Conservation (phyloP, 345 rosid species). For the Ceriops tagal region DNA sequence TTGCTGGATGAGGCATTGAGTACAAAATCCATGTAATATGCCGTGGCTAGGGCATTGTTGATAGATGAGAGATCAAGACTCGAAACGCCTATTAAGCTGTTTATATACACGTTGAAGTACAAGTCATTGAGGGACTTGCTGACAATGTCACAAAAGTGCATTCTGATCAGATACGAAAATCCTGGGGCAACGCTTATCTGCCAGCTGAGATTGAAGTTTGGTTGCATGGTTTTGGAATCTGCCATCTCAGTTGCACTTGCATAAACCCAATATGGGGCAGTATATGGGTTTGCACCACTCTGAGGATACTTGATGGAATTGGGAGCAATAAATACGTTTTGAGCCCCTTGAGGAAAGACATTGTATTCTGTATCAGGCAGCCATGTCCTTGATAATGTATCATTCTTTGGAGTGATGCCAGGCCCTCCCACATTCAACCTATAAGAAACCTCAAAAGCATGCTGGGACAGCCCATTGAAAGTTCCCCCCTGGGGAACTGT, state of each 20-base stretch:
- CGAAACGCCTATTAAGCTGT: conserved; percentile 37
- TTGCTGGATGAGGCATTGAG: conserved; percentile 42
- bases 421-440: conserved; percentile 78
- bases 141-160: conserved; percentile 81
- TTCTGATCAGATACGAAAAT: conserved; percentile 56
- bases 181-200: conserved; percentile 47
- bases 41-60: conserved; percentile 43
- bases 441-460: conserved; percentile 49
- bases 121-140: conserved; percentile 62
- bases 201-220: conserved; percentile 85
- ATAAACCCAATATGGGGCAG: conserved; percentile 62
- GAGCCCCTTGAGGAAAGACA: conserved; percentile 53
- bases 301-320: conserved; percentile 39
- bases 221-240: conserved; percentile 38
- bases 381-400: conserved; percentile 74
- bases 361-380: conserved; percentile 46
- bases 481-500: conserved; percentile 40
- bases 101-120: conserved; percentile 60
- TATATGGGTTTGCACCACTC: conserved; percentile 40
- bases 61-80: conserved; percentile 53
- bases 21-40: conserved; percentile 57
- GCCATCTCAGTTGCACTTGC: conserved; percentile 52
- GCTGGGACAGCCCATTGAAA: conserved; percentile 44
- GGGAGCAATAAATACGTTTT: conserved; percentile 30
- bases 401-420: conserved; percentile 39